Base-by-base conservation (phyloP, 306 rosid genomes). In the Sindora glabra region DNA sequence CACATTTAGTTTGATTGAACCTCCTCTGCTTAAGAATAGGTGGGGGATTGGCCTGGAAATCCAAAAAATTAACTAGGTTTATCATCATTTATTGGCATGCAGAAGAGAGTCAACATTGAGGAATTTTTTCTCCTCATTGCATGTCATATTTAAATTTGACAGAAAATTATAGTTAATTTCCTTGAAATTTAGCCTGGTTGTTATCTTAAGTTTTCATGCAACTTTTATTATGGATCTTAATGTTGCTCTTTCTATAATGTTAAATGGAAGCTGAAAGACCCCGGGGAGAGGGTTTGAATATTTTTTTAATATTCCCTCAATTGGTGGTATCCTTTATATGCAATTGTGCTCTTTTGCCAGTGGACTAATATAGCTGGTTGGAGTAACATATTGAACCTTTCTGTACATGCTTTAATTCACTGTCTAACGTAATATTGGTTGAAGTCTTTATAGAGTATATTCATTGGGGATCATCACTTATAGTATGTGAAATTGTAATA, bases 131-230 rank as follows among this genome's bases (percentile, higher is more conserved):
- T 41, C 18, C 11, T 23, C 32, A 6, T 71, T 12, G 7, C 54
- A 19, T 59, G 19, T 40, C 18, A 47, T 40, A 54, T 54, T 50
- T 36, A 25, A 52, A 59, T 22, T 32, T 56, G 22, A 25, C 15
- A 48, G 54, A 40, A 57, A 62, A 40, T 17, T 53, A 53, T 5
- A 21, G 25, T 34, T 59, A 21, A 65, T 54, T 59, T 42, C 51
- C 24, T 50, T 58, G 60, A 22, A 55, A 64, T 37, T 48, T 48
- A 47, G 69, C 53, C 56, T 55, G n/a, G 53, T 48, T 48, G 16
- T 50, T 57, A 49, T 49, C 40, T 48, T 30, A 22, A 68, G 13
- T 39, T 60, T 34, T 55, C 10, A n/a, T 7, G 12, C 2, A 49
- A 34, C 50, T 10, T 22, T 11, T 45, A 37, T 66, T 8, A 23